Percentiles rank a stretch among this genome's conserved stretches.
These are phyloP conservation scores for Tremella yokohamensis DNA, from an alignment of 768 basidiomycete species.

Conservation along the genomic window DNA sequence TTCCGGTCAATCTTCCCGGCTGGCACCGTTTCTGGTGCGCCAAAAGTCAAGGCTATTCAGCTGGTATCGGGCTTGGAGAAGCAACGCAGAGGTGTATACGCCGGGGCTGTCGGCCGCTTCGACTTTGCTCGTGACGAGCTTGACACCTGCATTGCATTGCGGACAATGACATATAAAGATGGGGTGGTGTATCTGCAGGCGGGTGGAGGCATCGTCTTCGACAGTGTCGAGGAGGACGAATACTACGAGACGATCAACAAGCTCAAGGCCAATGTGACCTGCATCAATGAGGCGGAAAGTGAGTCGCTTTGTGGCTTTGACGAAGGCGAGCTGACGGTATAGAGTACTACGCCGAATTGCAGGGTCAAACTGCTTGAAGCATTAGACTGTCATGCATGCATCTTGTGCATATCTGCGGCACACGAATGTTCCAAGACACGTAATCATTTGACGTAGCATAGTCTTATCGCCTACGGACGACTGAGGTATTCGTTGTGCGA, in stretches of 20 bases:
- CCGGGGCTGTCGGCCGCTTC: slow-evolving; percentile 95
- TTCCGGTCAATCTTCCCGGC: slow-evolving; percentile 99
- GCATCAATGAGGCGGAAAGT: slow-evolving; percentile 86
- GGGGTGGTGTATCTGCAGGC: slow-evolving; percentile 84
- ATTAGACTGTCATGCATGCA: too few species aligned
- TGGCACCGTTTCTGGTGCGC: slow-evolving; percentile 96
- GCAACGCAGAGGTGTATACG: slow-evolving; percentile 89
- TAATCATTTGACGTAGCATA: too few species aligned
- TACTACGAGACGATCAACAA: slow-evolving; percentile 95
- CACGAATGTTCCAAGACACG: too few species aligned
- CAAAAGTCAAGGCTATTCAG: slow-evolving; percentile 97
- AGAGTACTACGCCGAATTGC: slow-evolving; percentile 12
- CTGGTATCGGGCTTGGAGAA: slow-evolving; percentile 80
- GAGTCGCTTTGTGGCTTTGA: not conserved
- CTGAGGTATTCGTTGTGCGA: too few species aligned
- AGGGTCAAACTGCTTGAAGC: slow-evolving; percentile 2
- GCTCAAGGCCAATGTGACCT: slow-evolving; percentile 76
- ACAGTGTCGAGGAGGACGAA: slow-evolving; percentile 96
- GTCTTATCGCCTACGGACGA: too few species aligned
- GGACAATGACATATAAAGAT: slow-evolving; percentile 95
- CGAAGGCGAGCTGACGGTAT: slow-evolving; percentile 1
- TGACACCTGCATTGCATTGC: slow-evolving; percentile 98
- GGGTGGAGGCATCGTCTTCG: slow-evolving; percentile 94
- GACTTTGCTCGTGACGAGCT: slow-evolving; percentile 83
- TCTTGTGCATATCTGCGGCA: too few species aligned